Evolutionary conservation across 2,329 filamentous ascomycete genomes (phyloP).

Genomic region (Cladorrhinum sp.): DNA sequence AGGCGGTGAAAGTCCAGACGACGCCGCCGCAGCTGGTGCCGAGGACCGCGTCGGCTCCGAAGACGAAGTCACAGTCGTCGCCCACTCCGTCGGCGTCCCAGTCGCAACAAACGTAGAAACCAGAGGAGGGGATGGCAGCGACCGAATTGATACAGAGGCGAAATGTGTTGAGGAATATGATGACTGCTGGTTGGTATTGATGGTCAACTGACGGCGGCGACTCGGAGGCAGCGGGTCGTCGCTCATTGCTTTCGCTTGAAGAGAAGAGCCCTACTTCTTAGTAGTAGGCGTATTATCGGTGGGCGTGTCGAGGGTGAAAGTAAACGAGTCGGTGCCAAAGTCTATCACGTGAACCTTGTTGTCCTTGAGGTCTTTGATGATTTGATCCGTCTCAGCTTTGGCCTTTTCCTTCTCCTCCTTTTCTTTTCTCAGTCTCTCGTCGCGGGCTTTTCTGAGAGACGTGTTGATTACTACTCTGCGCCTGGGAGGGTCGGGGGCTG

Average conservation of each 20-base stretch:
- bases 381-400: neutral
- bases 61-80: no score
- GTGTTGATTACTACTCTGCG: neutral
- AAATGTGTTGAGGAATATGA: neutral
- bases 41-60: no score
- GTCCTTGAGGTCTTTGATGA: neutral
- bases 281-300: neutral
- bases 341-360: neutral
- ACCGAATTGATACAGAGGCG: no score
- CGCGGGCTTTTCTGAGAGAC: neutral
- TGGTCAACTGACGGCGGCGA: no score
- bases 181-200: neutral
- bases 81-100: no score
- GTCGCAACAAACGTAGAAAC: no score
- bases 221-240: no score
- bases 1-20: no score
- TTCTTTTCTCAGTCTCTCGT: neutral
- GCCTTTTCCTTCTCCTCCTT: neutral
- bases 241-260: no score
- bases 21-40: no score
- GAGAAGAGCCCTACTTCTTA: neutral
- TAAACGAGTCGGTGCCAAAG: neutral
- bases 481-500: neutral
- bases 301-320: no score
- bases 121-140: no score